phyloP scores from a whole-genome alignment of 768 basidiomycete species.

The Coprinopsis sp. region DNA sequence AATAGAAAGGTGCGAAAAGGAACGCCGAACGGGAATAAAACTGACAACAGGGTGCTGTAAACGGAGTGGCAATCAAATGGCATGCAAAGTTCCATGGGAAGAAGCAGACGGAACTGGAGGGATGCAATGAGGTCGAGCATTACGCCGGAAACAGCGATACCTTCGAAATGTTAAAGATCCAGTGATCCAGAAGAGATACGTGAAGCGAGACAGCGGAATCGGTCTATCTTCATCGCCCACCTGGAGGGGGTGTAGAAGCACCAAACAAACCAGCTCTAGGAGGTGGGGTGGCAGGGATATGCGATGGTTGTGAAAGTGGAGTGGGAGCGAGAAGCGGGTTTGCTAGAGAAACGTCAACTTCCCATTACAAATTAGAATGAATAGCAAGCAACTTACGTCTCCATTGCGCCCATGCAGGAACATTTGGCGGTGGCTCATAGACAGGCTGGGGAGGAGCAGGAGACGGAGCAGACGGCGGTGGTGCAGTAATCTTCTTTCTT shows the following conservation, averaged over 20 bases:
- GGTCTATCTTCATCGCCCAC: slow-evolving; percentile 3
- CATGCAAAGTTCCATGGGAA: too few relatives aligned
- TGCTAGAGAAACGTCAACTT: slow-evolving; percentile 34
- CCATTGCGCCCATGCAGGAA: slow-evolving; percentile 86
- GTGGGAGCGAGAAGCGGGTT: slow-evolving; percentile 59
- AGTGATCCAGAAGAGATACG: too few relatives aligned
- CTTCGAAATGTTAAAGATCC: too few relatives aligned
- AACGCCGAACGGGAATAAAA: too few relatives aligned
- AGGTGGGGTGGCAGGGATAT: slow-evolving; percentile 43
- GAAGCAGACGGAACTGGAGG: too few relatives aligned
- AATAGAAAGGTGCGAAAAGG: too few relatives aligned
- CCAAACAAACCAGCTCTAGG: slow-evolving; percentile 65
- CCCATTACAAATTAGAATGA: neutral
- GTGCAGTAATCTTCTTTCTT: slow-evolving; percentile 37
- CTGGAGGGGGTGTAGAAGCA: slow-evolving; percentile 21
- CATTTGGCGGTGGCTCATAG: slow-evolving; percentile 41
- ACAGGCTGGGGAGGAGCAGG: slow-evolving; percentile 33
- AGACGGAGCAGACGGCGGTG: slow-evolving; percentile 34
- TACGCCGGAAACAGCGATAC: too few relatives aligned
- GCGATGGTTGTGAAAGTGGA: slow-evolving; percentile 31
- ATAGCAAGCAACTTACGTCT: slow-evolving; percentile 50
- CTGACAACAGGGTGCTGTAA: too few relatives aligned
- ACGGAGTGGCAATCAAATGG: too few relatives aligned
- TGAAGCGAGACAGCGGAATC: too few relatives aligned
- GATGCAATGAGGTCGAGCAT: too few relatives aligned